phyloP scores from a whole-genome alignment of 1,284 basidiomycete genomes.

The Malassezia furfur region DNA sequence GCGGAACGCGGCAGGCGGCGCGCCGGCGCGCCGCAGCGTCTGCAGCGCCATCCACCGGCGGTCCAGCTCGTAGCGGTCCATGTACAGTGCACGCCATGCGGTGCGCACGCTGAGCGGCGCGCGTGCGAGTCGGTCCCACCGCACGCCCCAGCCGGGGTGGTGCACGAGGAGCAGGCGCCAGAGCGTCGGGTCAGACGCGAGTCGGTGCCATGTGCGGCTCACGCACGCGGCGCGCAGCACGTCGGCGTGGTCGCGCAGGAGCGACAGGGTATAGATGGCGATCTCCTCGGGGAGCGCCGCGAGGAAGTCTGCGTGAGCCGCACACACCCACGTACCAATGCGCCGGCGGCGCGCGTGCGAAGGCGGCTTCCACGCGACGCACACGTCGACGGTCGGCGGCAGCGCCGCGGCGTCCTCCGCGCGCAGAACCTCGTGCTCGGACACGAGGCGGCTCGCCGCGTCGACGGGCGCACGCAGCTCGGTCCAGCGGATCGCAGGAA shows the following conservation, averaged over 20 bases:
- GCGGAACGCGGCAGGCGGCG: background rate
- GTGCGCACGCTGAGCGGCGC: background rate
- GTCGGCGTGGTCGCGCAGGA: background rate
- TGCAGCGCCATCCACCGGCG: slow-evolving; percentile 6
- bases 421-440: no score
- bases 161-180: slow-evolving; percentile 9
- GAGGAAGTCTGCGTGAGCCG: slow-evolving; percentile 6
- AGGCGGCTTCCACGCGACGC: no score
- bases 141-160: slow-evolving; percentile 4
- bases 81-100: slow-evolving; percentile 7
- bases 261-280: slow-evolving; percentile 6
- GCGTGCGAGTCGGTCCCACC: background rate
- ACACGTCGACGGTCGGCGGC: no score
- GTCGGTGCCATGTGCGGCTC: slow-evolving; percentile 1
- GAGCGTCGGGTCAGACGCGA: slow-evolving; percentile 1
- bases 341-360: background rate
- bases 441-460: no score
- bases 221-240: slow-evolving; percentile 8
- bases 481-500: background rate
- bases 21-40: background rate
- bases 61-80: slow-evolving; percentile 8
- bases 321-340: background rate
- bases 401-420: no score
- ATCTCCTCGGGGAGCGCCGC: slow-evolving; percentile 5
- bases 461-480: background rate